Conservation (phyloP, 345 rosid species). For the Noccaea caerulescens region DNA sequence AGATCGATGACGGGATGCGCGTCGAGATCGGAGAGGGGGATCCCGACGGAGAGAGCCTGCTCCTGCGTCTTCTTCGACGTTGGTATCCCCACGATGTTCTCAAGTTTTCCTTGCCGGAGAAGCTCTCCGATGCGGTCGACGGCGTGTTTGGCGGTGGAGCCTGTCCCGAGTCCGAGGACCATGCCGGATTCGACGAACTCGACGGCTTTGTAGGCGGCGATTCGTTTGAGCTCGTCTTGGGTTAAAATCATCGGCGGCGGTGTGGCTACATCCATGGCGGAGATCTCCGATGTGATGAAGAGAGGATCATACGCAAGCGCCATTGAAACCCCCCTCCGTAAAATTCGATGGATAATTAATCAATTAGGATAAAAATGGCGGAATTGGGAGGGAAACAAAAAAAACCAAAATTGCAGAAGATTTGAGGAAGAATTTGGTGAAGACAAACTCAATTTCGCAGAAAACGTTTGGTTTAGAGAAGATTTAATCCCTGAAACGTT, state of each 20-base stretch:
- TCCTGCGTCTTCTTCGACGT: conserved; percentile 76
- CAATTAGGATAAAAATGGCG: not conserved
- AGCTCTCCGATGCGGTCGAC: conserved; percentile 90
- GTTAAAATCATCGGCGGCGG: conserved; percentile 49
- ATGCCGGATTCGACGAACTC: conserved; percentile 95
- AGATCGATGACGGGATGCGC: conserved; percentile 70
- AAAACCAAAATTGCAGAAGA: not conserved
- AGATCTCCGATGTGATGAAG: conserved; percentile 45
- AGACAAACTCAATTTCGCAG: not conserved
- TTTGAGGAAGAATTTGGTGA: not conserved
- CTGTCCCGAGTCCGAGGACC: conserved; percentile 96
- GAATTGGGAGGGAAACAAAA: not conserved
- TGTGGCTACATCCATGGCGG: conserved; percentile 45
- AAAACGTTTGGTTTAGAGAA: not conserved
- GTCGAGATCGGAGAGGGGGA: conserved; percentile 85
- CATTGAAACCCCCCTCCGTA: conserved; percentile 41
- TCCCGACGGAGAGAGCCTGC: conserved; percentile 80
- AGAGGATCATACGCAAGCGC: conserved; percentile 54
- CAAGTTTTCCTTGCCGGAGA: conserved; percentile 68
- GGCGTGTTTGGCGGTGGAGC: conserved; percentile 96
- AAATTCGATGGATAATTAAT: not conserved
- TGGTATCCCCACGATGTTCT: conserved; percentile 76
- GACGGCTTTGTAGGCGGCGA: conserved; percentile 90
- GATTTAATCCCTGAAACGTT: not conserved
- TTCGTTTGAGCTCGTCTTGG: conserved; percentile 80